A percentile compares a stretch with the other conserved stretches of the same genome.
These are phyloP conservation scores for Scytalidium lignicola DNA, from an alignment of 2,329 filamentous ascomycete genomes.

Conservation along the genomic window DNA sequence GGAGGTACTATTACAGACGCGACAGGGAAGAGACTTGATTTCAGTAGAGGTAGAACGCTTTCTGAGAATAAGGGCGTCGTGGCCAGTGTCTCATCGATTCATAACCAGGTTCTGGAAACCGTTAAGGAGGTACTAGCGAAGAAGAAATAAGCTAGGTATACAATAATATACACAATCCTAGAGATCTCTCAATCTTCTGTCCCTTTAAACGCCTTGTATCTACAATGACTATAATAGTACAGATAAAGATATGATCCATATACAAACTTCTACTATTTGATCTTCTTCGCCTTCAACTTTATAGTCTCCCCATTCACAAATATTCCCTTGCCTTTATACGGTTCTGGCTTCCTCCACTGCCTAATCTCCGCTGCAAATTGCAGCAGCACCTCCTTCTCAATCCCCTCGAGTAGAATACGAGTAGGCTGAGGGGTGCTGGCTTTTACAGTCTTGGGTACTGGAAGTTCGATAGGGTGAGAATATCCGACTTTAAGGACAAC, in stretches of 20 bases:
- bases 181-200: not conserved
- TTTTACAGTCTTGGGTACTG: slow-evolving; percentile 74
- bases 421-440: slow-evolving; percentile 89
- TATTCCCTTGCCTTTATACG: slow-evolving; percentile 99
- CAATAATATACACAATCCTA: slow-evolving; percentile 12
- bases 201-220: slow-evolving; percentile 7
- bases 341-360: slow-evolving; percentile 85
- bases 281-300: slow-evolving; percentile 97
- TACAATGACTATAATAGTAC: slow-evolving; percentile 19
- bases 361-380: slow-evolving; percentile 86
- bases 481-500: slow-evolving; percentile 93
- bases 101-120: slow-evolving; percentile 69
- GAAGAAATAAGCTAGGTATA: slow-evolving; percentile 22
- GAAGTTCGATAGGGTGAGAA: slow-evolving; percentile 90
- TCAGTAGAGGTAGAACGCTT: slow-evolving; percentile 79
- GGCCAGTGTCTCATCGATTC: slow-evolving; percentile 73
- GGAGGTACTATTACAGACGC: slow-evolving; percentile 90
- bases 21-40: slow-evolving; percentile 78
- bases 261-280: slow-evolving; percentile 57
- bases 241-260: slow-evolving; percentile 7
- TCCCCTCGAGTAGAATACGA: slow-evolving; percentile 81
- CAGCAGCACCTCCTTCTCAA: slow-evolving; percentile 81
- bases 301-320: slow-evolving; percentile 98
- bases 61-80: slow-evolving; percentile 90
- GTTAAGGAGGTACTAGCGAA: slow-evolving; percentile 71